Conservation (phyloP, 2,329 filamentous ascomycete genomes). For the Penicillium nordicum region DNA sequence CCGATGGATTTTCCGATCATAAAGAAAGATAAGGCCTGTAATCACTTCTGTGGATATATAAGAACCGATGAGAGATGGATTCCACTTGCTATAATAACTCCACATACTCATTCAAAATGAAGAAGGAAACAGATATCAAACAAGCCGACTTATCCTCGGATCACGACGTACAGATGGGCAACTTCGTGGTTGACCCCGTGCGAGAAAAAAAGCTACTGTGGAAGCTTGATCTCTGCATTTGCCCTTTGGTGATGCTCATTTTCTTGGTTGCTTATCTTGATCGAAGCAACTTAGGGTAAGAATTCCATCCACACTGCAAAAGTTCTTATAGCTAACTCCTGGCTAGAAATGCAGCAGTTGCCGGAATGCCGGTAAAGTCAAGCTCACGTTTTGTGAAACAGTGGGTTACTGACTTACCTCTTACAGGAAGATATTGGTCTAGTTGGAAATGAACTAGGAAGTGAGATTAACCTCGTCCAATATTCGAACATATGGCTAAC, state of each 20-base stretch:
- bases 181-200: slow-evolving; percentile 33
- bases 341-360: slow-evolving; percentile 12
- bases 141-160: slow-evolving; percentile 6
- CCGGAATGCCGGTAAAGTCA: slow-evolving; percentile 13
- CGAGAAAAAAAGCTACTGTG: slow-evolving; percentile 40
- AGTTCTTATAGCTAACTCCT: background rate
- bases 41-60: background rate
- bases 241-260: slow-evolving; percentile 48
- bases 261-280: slow-evolving; percentile 52
- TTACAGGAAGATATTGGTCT: slow-evolving; percentile 26
- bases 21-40: background rate
- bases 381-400: background rate
- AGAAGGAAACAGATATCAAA: slow-evolving; percentile 8
- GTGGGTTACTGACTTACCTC: background rate
- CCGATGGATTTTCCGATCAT: slow-evolving; percentile 12
- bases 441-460: slow-evolving; percentile 36
- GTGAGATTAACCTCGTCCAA: slow-evolving; percentile 15
- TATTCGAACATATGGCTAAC: slow-evolving; percentile 16
- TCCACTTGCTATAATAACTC: background rate
- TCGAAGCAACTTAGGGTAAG: slow-evolving; percentile 48
- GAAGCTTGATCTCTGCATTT: slow-evolving; percentile 43
- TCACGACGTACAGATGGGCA: slow-evolving; percentile 13
- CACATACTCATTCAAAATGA: slow-evolving; percentile 1
- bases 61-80: background rate
- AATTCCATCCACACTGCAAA: background rate